These are phyloP conservation scores for Toxicodendron radicans DNA, from an alignment of 345 rosid species.

Conservation along the genomic window DNA sequence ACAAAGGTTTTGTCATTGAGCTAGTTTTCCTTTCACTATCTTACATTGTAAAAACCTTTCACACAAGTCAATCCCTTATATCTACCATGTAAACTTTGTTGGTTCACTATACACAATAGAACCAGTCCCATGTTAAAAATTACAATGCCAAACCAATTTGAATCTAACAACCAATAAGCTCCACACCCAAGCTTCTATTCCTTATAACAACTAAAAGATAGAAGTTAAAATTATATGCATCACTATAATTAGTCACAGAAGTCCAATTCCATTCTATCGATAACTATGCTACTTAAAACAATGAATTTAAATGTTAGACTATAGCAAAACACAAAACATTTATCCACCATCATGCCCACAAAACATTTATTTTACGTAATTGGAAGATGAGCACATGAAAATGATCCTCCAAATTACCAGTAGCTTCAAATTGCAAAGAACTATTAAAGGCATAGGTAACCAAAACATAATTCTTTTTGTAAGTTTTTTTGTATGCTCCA, in stretches of 20 bases:
- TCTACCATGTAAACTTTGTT: background rate
- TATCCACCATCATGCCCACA: background rate
- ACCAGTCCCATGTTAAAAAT: background rate
- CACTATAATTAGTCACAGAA: background rate
- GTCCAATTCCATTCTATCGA: background rate
- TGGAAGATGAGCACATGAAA: background rate
- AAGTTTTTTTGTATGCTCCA: background rate
- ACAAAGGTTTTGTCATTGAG: background rate
- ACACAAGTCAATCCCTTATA: background rate
- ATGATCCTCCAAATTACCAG: background rate
- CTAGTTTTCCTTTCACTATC: background rate
- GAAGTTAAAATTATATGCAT: background rate
- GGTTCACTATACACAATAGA: background rate
- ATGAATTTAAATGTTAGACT: background rate
- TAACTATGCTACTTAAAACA: background rate
- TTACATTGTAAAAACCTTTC: background rate
- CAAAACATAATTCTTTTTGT: background rate
- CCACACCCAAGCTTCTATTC: background rate
- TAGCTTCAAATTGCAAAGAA: background rate
- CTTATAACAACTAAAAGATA: background rate
- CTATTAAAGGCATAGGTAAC: background rate
- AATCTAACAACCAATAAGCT: background rate
- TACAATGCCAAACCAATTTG: background rate
- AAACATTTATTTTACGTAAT: background rate
- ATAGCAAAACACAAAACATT: background rate